Conservation (phyloP, 176 grass and related monocot genomes). For the Zizania latifolia region DNA sequence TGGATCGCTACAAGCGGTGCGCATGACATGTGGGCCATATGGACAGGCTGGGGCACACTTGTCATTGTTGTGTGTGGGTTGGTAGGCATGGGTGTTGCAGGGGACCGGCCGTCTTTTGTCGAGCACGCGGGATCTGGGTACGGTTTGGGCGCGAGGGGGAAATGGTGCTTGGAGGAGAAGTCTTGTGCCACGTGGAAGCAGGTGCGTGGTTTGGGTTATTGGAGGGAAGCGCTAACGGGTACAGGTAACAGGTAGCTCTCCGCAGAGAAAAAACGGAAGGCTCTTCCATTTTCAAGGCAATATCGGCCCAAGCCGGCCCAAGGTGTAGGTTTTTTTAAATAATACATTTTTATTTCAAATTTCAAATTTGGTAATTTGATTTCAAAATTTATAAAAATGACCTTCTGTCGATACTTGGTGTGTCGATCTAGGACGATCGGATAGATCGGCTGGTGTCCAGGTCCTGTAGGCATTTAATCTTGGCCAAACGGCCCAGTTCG, state of each 20-base stretch:
- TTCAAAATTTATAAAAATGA: too few species aligned
- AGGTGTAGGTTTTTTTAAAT: too few species aligned
- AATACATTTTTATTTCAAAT: too few species aligned
- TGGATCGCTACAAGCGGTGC: rapidly evolving
- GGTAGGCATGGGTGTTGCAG: not conserved
- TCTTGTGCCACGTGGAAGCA: slow-evolving; percentile 22
- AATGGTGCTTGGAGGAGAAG: slow-evolving; percentile 32
- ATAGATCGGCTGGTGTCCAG: too few species aligned
- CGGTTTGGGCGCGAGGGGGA: slow-evolving; percentile 19
- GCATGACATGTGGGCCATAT: rapidly evolving
- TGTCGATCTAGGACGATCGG: too few species aligned
- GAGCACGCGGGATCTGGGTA: slow-evolving; percentile 31
- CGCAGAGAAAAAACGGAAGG: not conserved
- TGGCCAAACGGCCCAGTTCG: too few species aligned
- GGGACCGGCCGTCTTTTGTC: slow-evolving; percentile 41
- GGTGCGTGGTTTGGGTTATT: not conserved
- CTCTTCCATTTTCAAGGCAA: too few species aligned
- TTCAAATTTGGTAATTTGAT: too few species aligned
- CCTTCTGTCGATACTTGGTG: too few species aligned
- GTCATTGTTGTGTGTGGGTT: rapidly evolving
- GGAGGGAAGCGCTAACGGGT: not conserved
- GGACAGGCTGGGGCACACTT: rapidly evolving
- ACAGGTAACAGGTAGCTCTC: not conserved
- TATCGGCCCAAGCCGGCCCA: too few species aligned
- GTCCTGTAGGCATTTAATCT: too few species aligned